Evolutionary conservation across 2,329 filamentous ascomycete species (phyloP).

Genomic region (Teratosphaeria gauchensis): DNA sequence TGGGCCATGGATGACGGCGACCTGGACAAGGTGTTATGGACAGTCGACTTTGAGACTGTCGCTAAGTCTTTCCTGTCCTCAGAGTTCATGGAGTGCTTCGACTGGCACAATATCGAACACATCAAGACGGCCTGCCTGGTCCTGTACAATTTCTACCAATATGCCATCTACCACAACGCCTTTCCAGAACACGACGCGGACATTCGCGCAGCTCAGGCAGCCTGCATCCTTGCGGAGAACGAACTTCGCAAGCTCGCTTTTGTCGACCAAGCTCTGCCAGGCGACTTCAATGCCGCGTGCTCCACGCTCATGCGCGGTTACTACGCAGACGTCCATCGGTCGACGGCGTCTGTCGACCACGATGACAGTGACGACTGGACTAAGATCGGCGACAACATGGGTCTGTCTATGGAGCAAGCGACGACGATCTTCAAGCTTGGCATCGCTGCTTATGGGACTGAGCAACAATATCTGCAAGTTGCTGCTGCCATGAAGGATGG

Average conservation of each 20-base stretch:
- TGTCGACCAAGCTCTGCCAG: conserved; percentile 52
- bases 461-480: conserved; percentile 14
- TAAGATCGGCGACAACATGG: conserved; percentile 7
- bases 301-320: conserved; percentile 56
- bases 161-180: conserved; percentile 73
- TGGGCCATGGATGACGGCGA: conserved; percentile 40
- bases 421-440: conserved; percentile 42
- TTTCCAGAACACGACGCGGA: conserved; percentile 69
- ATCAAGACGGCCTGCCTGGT: conserved; percentile 56
- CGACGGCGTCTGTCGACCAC: not conserved
- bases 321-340: conserved; percentile 21
- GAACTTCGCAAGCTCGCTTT: conserved; percentile 56
- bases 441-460: conserved; percentile 36
- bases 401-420: conserved; percentile 38
- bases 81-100: conserved; percentile 33
- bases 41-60: conserved; percentile 71
- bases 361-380: conserved; percentile 25
- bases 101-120: conserved; percentile 43
- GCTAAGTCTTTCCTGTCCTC: conserved; percentile 60
- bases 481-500: not conserved
- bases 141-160: conserved; percentile 79
- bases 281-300: conserved; percentile 70
- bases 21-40: conserved; percentile 45
- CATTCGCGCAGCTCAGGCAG: conserved; percentile 52
- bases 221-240: conserved; percentile 57